These are phyloP conservation scores for Chlorella vulgaris DNA, from an alignment of 139 green algal genomes.

Conservation along the genomic window DNA sequence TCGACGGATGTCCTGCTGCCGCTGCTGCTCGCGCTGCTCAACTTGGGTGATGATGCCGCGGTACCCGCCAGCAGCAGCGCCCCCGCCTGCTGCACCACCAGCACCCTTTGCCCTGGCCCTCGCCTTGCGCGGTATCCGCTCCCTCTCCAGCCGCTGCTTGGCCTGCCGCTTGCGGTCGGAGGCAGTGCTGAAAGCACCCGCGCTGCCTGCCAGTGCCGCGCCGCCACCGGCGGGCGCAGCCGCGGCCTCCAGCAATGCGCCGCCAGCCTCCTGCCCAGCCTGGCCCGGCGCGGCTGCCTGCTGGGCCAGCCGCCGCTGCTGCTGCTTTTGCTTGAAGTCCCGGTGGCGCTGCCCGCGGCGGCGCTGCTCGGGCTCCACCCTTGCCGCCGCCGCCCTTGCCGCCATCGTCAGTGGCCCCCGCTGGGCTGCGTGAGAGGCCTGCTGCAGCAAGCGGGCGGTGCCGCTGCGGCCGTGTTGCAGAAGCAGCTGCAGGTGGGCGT, in stretches of 20 bases:
- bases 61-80: background rate
- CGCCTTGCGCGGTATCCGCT: too few relatives aligned
- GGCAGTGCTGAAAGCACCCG: background rate
- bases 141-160: background rate
- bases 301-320: background rate
- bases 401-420: too few relatives aligned
- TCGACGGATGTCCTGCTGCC: constrained; percentile 9
- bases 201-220: background rate
- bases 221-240: background rate
- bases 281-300: background rate
- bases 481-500: constrained; percentile 12
- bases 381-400: too few relatives aligned
- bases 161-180: background rate
- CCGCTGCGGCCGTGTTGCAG: background rate
- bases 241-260: background rate
- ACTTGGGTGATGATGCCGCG: background rate
- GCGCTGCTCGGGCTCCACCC: too few relatives aligned
- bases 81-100: background rate
- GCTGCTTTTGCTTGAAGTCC: background rate
- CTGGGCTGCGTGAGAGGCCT: background rate
- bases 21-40: constrained; percentile 7
- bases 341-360: background rate
- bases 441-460: background rate
- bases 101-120: too few relatives aligned
- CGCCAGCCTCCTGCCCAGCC: background rate